Evolutionary conservation across 1,284 basidiomycete genomes (phyloP).

Genomic region (Kwoniella shivajii): DNA sequence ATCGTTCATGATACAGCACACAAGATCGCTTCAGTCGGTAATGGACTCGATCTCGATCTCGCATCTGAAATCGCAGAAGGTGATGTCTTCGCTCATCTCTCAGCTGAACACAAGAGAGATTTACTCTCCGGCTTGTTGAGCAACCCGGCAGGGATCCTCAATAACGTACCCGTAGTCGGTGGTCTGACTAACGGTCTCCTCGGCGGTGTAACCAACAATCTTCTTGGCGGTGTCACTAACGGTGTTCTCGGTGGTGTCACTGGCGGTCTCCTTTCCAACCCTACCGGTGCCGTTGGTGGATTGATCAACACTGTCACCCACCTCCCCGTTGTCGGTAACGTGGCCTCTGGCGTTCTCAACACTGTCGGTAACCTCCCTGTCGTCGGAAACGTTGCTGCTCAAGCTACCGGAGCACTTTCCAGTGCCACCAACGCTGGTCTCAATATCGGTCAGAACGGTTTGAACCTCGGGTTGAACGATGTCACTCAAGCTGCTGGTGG

Average conservation of each 20-base stretch:
- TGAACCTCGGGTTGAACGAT: slow-evolving; percentile 10
- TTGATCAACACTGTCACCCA: slow-evolving; percentile 1
- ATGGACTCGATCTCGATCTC: slow-evolving; percentile 8
- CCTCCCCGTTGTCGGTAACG: slow-evolving; percentile 8
- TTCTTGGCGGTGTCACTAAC: neutral
- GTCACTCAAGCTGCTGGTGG: slow-evolving; percentile 3
- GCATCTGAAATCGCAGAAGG: slow-evolving; percentile 11
- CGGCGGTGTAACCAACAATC: neutral
- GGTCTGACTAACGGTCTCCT: slow-evolving; percentile 8
- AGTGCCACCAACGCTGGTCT: slow-evolving; percentile 10
- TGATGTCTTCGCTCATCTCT: slow-evolving; percentile 8
- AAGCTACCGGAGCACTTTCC: slow-evolving; percentile 1
- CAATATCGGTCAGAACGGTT: slow-evolving; percentile 1
- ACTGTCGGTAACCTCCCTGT: slow-evolving; percentile 9
- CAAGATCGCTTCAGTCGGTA: neutral
- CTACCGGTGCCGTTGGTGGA: neutral
- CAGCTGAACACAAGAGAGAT: slow-evolving; percentile 4
- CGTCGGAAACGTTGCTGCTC: slow-evolving; percentile 13
- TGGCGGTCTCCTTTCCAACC: slow-evolving; percentile 1
- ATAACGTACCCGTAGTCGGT: slow-evolving; percentile 6
- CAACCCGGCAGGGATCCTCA: slow-evolving; percentile 5
- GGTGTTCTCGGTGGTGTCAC: neutral
- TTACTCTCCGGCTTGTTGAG: slow-evolving; percentile 14
- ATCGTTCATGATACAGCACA: neutral
- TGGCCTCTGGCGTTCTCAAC: neutral